Evolutionary conservation across 2,329 filamentous ascomycete species (phyloP).

Genomic region (Colletotrichum cuscutae): DNA sequence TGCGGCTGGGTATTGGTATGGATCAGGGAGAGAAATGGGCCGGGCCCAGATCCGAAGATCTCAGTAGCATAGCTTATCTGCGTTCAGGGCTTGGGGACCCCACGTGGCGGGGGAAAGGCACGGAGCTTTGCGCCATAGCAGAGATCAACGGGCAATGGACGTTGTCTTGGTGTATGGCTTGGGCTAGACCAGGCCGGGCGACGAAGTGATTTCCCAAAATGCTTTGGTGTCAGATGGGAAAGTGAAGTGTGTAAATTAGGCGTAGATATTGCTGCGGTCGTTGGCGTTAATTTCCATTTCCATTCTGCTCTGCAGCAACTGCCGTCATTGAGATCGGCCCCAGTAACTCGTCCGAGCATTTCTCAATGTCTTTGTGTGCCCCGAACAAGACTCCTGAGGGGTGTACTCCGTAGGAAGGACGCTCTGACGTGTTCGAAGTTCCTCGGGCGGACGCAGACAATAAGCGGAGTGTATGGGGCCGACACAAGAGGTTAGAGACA

Average conservation of each 20-base stretch:
- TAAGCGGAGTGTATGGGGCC: not conserved
- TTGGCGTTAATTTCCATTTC: not conserved
- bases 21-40: slow-evolving; percentile 9
- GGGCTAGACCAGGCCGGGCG: slow-evolving; percentile 8
- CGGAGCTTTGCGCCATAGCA: slow-evolving; percentile 27
- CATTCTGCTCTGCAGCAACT: not conserved
- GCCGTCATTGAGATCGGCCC: slow-evolving; percentile 15
- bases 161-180: slow-evolving; percentile 26
- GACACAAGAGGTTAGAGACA: not conserved
- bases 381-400: not conserved
- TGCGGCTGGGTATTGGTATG: not conserved
- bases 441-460: not conserved
- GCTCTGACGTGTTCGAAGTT: slow-evolving; percentile 14
- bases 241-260: not conserved
- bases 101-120: slow-evolving; percentile 30
- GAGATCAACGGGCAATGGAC: slow-evolving; percentile 29
- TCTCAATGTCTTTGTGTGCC: slow-evolving; percentile 1
- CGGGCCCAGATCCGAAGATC: slow-evolving; percentile 25
- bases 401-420: not conserved
- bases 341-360: slow-evolving; percentile 6
- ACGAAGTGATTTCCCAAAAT: slow-evolving; percentile 19
- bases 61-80: slow-evolving; percentile 30
- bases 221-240: slow-evolving; percentile 12
- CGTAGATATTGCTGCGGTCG: not conserved
- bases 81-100: slow-evolving; percentile 12